phyloP scores from a whole-genome alignment of 1,284 basidiomycete genomes.

The Trametes polyzona region DNA sequence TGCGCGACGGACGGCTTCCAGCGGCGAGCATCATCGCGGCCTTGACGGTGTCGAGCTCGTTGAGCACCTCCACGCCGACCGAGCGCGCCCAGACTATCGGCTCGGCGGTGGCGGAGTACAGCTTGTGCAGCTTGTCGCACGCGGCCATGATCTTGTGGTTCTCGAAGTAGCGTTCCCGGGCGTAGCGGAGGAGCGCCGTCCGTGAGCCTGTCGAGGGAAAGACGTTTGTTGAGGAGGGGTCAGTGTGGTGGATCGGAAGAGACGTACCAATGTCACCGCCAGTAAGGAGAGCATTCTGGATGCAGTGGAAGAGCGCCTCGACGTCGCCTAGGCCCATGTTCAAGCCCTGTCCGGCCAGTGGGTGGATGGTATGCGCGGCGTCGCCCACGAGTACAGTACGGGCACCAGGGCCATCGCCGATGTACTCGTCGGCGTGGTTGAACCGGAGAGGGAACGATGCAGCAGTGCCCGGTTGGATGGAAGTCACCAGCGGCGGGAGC shows the following conservation, averaged over 20 bases:
- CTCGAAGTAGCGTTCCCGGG: constrained; percentile 78
- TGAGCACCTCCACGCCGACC: constrained; percentile 87
- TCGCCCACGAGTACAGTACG: constrained; percentile 94
- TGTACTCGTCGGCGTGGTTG: constrained; percentile 87
- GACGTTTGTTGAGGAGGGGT: not conserved
- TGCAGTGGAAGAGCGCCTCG: constrained; percentile 65
- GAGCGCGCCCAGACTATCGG: constrained; percentile 86
- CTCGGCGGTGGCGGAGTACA: constrained; percentile 71
- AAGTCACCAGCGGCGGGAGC: constrained; percentile 77
- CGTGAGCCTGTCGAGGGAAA: constrained; percentile 61
- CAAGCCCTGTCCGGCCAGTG: constrained; percentile 96
- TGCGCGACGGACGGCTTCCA: constrained; percentile 49
- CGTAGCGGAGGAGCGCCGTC: constrained; percentile 77
- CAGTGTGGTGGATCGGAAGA: not conserved
- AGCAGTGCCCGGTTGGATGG: constrained; percentile 75
- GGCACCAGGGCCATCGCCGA: constrained; percentile 67
- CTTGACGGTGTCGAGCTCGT: constrained; percentile 86
- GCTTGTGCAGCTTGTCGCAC: constrained; percentile 87
- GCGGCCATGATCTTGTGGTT: constrained; percentile 87
- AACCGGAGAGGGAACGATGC: constrained; percentile 92
- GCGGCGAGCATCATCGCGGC: constrained; percentile 82
- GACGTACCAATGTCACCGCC: constrained; percentile 83
- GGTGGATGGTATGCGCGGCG: constrained; percentile 95
- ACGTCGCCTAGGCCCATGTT: constrained; percentile 93
- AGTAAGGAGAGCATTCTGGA: constrained; percentile 55